Evolutionary conservation across 495 filamentous ascomycete genomes (phyloP).

Genomic region (Penicillium paradoxum): DNA sequence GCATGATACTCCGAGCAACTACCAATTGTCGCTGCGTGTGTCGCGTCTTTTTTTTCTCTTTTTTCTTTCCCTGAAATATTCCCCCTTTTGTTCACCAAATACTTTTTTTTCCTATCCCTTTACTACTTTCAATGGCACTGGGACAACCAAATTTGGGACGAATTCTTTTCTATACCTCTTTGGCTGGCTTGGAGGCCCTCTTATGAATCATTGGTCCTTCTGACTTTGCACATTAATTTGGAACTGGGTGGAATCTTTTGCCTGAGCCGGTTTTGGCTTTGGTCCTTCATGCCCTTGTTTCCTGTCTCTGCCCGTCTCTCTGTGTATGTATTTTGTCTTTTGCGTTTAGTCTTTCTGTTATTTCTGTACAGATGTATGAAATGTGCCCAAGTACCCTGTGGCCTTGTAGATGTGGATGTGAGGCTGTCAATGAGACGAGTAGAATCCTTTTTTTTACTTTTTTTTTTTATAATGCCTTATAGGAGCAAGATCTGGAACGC

Average conservation of each 20-base stretch:
- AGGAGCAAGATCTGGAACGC: too few relatives aligned
- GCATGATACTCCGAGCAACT: conserved; percentile 26
- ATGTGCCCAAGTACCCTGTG: conserved; percentile 4
- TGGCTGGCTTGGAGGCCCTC: conserved; percentile 10
- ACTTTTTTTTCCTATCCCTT: conserved; percentile 15
- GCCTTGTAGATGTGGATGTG: conserved; percentile 16
- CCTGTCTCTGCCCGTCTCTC: conserved; percentile 13
- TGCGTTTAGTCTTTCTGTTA: conserved; percentile 14
- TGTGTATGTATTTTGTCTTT: conserved; percentile 8
- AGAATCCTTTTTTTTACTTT: conserved; percentile 8
- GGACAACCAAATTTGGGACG: conserved; percentile 23
- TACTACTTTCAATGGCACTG: conserved; percentile 19
- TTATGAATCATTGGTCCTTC: conserved; percentile 19
- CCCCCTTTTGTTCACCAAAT: conserved; percentile 27
- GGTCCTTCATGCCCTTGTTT: conserved; percentile 15
- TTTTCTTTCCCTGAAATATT: conserved; percentile 25
- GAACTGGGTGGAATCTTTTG: conserved; percentile 32
- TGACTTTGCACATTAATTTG: conserved; percentile 22
- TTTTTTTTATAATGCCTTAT: background rate
- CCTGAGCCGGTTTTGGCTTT: conserved; percentile 10
- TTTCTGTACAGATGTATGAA: conserved; percentile 38
- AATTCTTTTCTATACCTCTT: conserved; percentile 11
- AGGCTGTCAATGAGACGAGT: conserved; percentile 21
- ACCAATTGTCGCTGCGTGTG: conserved; percentile 18
- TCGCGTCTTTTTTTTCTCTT: conserved; percentile 14